These are phyloP conservation scores for Kodamaea leandrae DNA, from an alignment of 805 yeast species.

Conservation along the genomic window DNA sequence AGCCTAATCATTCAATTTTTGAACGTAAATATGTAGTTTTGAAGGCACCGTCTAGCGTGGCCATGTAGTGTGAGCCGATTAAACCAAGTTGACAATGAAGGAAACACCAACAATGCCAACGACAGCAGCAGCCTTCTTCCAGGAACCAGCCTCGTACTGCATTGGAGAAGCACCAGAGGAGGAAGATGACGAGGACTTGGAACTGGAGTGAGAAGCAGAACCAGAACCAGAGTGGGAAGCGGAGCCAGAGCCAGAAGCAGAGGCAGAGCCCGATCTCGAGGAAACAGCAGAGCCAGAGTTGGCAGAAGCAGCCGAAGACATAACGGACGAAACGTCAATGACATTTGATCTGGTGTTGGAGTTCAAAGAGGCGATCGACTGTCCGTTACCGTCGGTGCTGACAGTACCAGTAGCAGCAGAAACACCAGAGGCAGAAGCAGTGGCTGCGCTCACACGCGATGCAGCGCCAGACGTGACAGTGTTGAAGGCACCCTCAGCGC, in stretches of 20 bases:
- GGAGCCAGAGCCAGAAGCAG: conserved; percentile 11
- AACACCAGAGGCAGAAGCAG: conserved; percentile 12
- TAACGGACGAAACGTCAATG: conserved; percentile 1
- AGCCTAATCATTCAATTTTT: too few species aligned
- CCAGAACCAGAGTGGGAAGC: conserved; percentile 13
- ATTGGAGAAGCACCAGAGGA: conserved; percentile 16
- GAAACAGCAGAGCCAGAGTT: conserved; percentile 7
- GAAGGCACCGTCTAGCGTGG: too few species aligned
- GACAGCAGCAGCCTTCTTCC: conserved; percentile 39
- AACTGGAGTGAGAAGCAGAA: conserved; percentile 14
- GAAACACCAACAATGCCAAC: conserved; percentile 37
- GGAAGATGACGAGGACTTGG: conserved; percentile 14
- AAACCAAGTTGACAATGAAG: conserved; percentile 27
- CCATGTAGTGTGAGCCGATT: too few species aligned
- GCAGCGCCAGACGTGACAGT: conserved; percentile 15
- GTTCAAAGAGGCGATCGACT: conserved; percentile 9
- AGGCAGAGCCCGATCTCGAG: conserved; percentile 6
- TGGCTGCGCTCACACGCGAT: conserved; percentile 13
- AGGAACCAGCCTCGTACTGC: conserved; percentile 21
- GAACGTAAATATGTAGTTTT: too few species aligned
- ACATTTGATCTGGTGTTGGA: conserved; percentile 3
- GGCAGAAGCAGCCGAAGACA: conserved; percentile 1
- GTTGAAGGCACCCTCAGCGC: conserved; percentile 15
- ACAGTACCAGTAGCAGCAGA: conserved; percentile 13
- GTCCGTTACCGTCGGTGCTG: conserved; percentile 10